Evolutionary conservation across 2,329 filamentous ascomycete species (phyloP).

Genomic region (Nemania serpens): DNA sequence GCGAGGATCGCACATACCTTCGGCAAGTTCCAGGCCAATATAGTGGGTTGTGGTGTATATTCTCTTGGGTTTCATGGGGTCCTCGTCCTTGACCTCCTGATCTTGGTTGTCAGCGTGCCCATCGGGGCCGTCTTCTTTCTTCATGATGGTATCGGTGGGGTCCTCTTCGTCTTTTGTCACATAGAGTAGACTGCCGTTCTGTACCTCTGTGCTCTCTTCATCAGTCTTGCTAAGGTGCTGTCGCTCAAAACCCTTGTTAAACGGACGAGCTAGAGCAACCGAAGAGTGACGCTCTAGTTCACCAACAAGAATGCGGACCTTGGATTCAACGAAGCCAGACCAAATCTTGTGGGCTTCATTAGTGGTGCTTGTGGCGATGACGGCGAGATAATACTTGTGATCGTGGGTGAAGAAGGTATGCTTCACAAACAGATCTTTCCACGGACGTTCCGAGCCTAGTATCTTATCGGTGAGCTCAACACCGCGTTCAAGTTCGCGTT

Average conservation of each 20-base stretch:
- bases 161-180: slow-evolving; percentile 43
- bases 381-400: slow-evolving; percentile 94
- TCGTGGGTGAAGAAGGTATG: slow-evolving; percentile 92
- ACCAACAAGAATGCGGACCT: slow-evolving; percentile 82
- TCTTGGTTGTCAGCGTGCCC: slow-evolving; percentile 18
- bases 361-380: slow-evolving; percentile 79
- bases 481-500: slow-evolving; percentile 79
- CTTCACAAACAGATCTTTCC: slow-evolving; percentile 87
- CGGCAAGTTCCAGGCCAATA: slow-evolving; percentile 80
- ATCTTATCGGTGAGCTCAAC: slow-evolving; percentile 80
- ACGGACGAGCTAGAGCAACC: slow-evolving; percentile 85
- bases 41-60: slow-evolving; percentile 94
- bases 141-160: slow-evolving; percentile 17
- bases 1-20: slow-evolving; percentile 59
- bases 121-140: slow-evolving; percentile 34
- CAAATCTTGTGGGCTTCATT: slow-evolving; percentile 86
- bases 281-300: slow-evolving; percentile 80
- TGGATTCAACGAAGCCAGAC: slow-evolving; percentile 93
- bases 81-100: slow-evolving; percentile 30
- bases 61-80: slow-evolving; percentile 41
- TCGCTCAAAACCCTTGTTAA: slow-evolving; percentile 90
- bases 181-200: slow-evolving; percentile 57
- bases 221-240: slow-evolving; percentile 70
- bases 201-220: slow-evolving; percentile 56
- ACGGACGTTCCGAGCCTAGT: slow-evolving; percentile 73